Evolutionary conservation across 169 alveolate species (phyloP).

Genomic region (Cryptosporidium sp.): DNA sequence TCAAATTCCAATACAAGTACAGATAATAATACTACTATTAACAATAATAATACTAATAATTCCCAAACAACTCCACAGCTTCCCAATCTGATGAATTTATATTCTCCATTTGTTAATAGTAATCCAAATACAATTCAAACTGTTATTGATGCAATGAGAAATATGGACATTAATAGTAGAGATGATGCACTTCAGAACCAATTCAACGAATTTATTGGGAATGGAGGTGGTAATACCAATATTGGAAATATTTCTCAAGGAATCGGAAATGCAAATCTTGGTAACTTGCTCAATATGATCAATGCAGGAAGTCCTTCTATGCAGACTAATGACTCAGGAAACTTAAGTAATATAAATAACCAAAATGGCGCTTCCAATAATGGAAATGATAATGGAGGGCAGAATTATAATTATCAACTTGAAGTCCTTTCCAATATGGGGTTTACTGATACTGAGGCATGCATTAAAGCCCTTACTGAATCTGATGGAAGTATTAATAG

Average conservation of each 20-base stretch:
- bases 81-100: constrained; percentile 15
- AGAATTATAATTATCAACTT: constrained; percentile 78
- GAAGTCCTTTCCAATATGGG: constrained; percentile 86
- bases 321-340: background rate
- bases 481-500: constrained; percentile 86
- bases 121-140: constrained; percentile 24
- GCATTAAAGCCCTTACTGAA: constrained; percentile 84
- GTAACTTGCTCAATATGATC: constrained; percentile 28
- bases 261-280: background rate
- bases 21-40: background rate
- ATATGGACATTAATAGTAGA: constrained; percentile 24
- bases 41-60: background rate
- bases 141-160: constrained; percentile 74
- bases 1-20: background rate
- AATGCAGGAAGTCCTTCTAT: constrained; percentile 25
- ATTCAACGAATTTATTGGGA: background rate
- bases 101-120: background rate
- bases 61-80: constrained; percentile 6
- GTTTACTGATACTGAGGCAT: constrained; percentile 83
- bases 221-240: background rate
- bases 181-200: background rate
- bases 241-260: background rate
- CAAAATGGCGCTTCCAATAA: background rate
- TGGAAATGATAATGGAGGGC: background rate
- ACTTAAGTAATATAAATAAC: background rate